A percentile compares a stretch with the other conserved stretches of the same genome.
These are phyloP conservation scores for Purpureocillium lavendulum DNA, from an alignment of 2,329 filamentous ascomycete species.

Conservation along the genomic window DNA sequence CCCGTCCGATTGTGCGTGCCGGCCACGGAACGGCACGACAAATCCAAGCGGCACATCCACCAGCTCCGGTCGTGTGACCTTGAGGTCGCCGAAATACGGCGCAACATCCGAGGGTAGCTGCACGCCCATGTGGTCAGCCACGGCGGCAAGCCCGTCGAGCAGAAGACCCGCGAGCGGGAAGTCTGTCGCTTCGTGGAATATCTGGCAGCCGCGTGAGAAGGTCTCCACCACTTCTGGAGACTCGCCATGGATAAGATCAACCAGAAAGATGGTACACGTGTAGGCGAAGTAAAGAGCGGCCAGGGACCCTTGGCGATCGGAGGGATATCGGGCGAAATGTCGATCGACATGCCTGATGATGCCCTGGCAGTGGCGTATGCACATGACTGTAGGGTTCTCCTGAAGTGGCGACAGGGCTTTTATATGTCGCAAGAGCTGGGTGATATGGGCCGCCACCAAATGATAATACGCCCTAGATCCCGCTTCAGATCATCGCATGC, in stretches of 20 bases:
- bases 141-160: background rate
- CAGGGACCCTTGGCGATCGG: background rate
- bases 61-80: background rate
- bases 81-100: background rate
- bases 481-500: background rate
- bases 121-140: background rate
- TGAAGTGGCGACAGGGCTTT: background rate
- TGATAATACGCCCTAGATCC: conserved; percentile 1
- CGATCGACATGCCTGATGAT: conserved; percentile 1
- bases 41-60: background rate
- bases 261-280: background rate
- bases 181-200: background rate
- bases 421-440: background rate
- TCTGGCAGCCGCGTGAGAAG: background rate
- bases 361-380: background rate
- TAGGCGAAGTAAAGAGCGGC: background rate
- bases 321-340: background rate
- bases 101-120: background rate
- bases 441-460: background rate
- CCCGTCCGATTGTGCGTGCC: background rate
- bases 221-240: background rate
- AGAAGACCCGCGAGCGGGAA: background rate
- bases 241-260: background rate
- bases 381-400: background rate
- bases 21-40: background rate